These are phyloP conservation scores for Penicillium argentinense DNA, from an alignment of 495 filamentous ascomycete genomes.

Conservation along the genomic window DNA sequence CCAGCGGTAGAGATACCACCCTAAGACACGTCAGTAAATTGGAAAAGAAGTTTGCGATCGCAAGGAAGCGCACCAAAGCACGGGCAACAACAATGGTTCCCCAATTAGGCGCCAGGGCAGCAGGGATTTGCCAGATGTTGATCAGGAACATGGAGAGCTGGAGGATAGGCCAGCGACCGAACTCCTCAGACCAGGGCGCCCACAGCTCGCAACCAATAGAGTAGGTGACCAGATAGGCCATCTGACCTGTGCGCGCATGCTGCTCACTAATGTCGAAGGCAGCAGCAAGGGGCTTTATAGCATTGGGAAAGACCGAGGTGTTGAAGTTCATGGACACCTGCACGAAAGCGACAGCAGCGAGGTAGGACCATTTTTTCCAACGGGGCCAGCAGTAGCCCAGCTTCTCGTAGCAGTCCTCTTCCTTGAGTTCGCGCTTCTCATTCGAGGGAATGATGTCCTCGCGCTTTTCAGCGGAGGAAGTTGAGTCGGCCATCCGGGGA, in stretches of 20 bases:
- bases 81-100: slow-evolving; percentile 62
- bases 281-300: slow-evolving; percentile 54
- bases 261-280: slow-evolving; percentile 63
- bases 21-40: slow-evolving; percentile 13
- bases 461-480: slow-evolving; percentile 1
- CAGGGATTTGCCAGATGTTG: slow-evolving; percentile 72
- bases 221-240: slow-evolving; percentile 70
- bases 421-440: slow-evolving; percentile 60
- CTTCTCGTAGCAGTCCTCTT: slow-evolving; percentile 62
- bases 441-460: slow-evolving; percentile 18
- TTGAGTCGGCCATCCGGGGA: background rate
- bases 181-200: slow-evolving; percentile 79
- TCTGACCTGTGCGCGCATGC: slow-evolving; percentile 61
- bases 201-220: slow-evolving; percentile 79
- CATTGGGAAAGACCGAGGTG: slow-evolving; percentile 37
- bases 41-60: background rate
- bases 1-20: slow-evolving; percentile 61
- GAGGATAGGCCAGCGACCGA: slow-evolving; percentile 68
- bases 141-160: slow-evolving; percentile 68
- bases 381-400: slow-evolving; percentile 62
- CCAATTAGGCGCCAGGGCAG: slow-evolving; percentile 68
- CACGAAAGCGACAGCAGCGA: slow-evolving; percentile 67
- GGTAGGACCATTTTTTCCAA: slow-evolving; percentile 75
- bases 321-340: slow-evolving; percentile 81
- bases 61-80: slow-evolving; percentile 42